A percentile compares a stretch with the other conserved stretches of the same genome.
phyloP scores from a whole-genome alignment of 164 flowering plant genomes.

The Stephania cephalantha region DNA sequence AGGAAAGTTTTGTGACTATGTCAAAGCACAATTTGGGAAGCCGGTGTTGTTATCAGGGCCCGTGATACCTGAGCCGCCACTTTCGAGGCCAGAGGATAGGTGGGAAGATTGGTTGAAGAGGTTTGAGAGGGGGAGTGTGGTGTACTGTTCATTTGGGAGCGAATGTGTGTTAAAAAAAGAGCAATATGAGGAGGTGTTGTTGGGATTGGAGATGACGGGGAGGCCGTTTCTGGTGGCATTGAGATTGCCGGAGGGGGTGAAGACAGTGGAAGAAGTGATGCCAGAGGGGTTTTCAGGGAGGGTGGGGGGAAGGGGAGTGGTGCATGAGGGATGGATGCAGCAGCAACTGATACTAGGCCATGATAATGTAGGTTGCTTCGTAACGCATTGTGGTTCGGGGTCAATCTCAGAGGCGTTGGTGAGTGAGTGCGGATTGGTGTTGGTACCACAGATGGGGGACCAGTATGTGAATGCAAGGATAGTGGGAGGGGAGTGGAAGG shows the following conservation, averaged over 20 bases:
- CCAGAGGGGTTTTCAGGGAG: constrained; percentile 16
- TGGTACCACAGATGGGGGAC: constrained; percentile 37
- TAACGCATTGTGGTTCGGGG: constrained; percentile 48
- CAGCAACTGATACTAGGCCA: constrained; percentile 31
- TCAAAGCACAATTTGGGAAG: constrained; percentile 10
- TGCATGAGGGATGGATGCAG: constrained; percentile 15
- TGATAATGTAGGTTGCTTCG: constrained; percentile 45
- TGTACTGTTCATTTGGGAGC: constrained; percentile 17
- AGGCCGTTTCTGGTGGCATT: constrained; percentile 12
- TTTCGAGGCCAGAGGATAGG: not conserved
- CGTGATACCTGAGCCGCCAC: not conserved
- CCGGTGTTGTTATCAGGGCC: constrained; percentile 13
- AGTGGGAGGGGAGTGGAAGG: constrained; percentile 31
- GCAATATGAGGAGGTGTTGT: constrained; percentile 11
- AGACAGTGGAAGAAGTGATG: constrained; percentile 1
- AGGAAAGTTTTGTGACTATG: constrained; percentile 11
- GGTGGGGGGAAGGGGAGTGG: constrained; percentile 10
- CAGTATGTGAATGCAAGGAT: constrained; percentile 38
- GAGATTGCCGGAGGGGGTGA: not conserved
- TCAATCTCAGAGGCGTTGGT: constrained; percentile 40
- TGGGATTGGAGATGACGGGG: constrained; percentile 11
- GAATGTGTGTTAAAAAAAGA: constrained; percentile 7
- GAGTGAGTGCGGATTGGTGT: constrained; percentile 39
- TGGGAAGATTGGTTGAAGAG: constrained; percentile 14
- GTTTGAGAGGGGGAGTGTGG: constrained; percentile 9